Conservation (phyloP, 148 eudicot species). For the Rhododendron ovatum region DNA sequence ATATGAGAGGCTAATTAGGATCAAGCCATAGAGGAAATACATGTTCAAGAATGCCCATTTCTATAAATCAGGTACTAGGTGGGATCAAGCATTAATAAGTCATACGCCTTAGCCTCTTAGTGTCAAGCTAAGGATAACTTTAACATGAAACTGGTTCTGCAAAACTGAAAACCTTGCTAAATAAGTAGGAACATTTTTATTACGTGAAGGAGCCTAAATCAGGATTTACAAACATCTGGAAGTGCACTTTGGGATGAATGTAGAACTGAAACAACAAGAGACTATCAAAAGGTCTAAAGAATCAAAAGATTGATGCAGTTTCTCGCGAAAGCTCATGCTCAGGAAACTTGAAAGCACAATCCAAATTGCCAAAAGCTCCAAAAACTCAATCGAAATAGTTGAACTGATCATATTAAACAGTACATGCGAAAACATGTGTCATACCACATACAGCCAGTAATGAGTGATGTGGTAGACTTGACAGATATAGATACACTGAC, state of each 20-base stretch:
- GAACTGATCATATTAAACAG: neutral
- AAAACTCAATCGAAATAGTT: neutral
- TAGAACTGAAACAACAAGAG: neutral
- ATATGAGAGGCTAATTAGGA: slow-evolving; percentile 1
- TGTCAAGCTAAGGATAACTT: neutral
- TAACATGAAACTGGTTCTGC: neutral
- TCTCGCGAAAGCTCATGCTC: neutral
- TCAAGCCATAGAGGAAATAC: neutral
- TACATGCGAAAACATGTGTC: neutral
- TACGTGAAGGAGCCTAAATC: neutral
- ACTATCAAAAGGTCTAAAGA: neutral
- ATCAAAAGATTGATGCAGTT: neutral
- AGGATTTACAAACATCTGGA: neutral
- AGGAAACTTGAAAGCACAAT: neutral
- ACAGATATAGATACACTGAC: neutral
- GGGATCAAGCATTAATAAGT: neutral
- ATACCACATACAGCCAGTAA: neutral
- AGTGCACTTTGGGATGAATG: neutral
- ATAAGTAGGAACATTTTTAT: neutral
- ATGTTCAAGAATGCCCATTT: neutral
- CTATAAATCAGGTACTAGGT: neutral
- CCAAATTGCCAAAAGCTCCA: neutral
- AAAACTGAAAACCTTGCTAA: neutral
- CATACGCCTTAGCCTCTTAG: neutral
- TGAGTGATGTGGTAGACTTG: neutral